Evolutionary conservation across 441 rosid genomes (phyloP).

Genomic region (Arabidopsis hybrid): DNA sequence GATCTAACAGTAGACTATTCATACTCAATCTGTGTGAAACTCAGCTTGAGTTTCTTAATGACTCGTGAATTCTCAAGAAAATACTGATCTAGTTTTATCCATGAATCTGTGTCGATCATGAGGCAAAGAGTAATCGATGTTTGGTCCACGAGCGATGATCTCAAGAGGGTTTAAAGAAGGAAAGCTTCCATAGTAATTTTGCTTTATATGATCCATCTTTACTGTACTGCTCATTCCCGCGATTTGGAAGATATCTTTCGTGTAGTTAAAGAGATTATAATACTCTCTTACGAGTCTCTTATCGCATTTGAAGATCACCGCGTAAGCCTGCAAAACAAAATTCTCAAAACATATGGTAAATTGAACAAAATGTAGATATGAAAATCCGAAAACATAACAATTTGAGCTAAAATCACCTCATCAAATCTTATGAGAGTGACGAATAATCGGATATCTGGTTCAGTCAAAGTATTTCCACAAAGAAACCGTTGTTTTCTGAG

Average conservation of each 20-base stretch:
- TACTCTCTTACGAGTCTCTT: conserved; percentile 76
- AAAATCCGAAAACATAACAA: not conserved
- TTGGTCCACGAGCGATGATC: conserved; percentile 74
- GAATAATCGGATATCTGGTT: conserved; percentile 78
- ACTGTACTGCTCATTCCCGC: conserved; percentile 68
- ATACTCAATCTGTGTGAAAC: too few relatives aligned
- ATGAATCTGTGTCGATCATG: conserved; percentile 72
- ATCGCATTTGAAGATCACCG: conserved; percentile 89
- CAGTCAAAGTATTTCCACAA: conserved; percentile 71
- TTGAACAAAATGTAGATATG: not conserved
- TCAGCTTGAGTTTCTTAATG: too few relatives aligned
- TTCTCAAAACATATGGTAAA: not conserved
- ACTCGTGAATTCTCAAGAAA: too few relatives aligned
- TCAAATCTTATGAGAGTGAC: conserved; percentile 90
- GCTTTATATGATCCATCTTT: conserved; percentile 82
- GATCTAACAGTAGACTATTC: not conserved
- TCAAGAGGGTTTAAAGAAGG: conserved; percentile 74
- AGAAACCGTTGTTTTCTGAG: conserved; percentile 74
- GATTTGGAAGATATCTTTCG: conserved; percentile 73
- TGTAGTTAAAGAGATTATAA: conserved; percentile 76
- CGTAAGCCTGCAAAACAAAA: conserved; percentile 61
- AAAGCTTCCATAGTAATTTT: conserved; percentile 82
- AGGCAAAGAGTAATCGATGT: conserved; percentile 62
- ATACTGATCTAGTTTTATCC: too few relatives aligned
- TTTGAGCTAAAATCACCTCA: conserved; percentile 56